Base-by-base conservation (phyloP, 768 basidiomycete genomes). In the Pleurotus djamor region DNA sequence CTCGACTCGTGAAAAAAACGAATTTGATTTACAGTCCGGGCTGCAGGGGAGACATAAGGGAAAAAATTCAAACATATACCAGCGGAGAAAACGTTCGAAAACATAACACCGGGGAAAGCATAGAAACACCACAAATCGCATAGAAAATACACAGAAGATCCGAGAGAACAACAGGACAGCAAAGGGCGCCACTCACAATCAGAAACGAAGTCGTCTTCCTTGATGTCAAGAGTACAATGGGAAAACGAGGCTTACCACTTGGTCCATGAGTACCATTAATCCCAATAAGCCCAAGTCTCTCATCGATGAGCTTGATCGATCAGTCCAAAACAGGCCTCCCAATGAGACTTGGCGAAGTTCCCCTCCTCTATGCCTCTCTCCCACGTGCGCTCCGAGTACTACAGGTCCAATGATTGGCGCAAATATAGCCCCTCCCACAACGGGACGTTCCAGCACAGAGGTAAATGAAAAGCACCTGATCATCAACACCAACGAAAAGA, bases 391-490 rank as follows among this genome's bases (percentile, higher is more conserved):
- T 43, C 21, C 17, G 34, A 33, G 34, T 36, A 54, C 32, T 36
- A 17, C 52, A 43, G 21, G 14, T n/a, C 36, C 9, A 41, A 12
- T 44, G 51, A 12, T 28, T 33, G 52, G 28, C 52, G 41, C 38
- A 56, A 43, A 56, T 56, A 56, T 56, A 56, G 54, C 16, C 38
- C 28, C 38, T 41, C 38, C 10, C n/a, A 41, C 38, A 41, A 28
- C 21, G 21, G 21, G 54, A 10, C 36, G 54, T 56, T 38, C 54
- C 54, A 56, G 38, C n/a, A 44, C 4, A 17, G 16, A 56, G 36
- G 54, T 37, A 56, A 56, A 56, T 56, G n/a, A 56, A 54, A 50
- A 45, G 54, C 54, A 56, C 16, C 37, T 45, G 54, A 56, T 44
- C 41, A 33, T 3, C 21, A 28, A 28, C 21, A 28, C 17, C 45